These are phyloP conservation scores for Smallanthus sonchifolius DNA, from an alignment of 129 eudicot species.

Conservation along the genomic window DNA sequence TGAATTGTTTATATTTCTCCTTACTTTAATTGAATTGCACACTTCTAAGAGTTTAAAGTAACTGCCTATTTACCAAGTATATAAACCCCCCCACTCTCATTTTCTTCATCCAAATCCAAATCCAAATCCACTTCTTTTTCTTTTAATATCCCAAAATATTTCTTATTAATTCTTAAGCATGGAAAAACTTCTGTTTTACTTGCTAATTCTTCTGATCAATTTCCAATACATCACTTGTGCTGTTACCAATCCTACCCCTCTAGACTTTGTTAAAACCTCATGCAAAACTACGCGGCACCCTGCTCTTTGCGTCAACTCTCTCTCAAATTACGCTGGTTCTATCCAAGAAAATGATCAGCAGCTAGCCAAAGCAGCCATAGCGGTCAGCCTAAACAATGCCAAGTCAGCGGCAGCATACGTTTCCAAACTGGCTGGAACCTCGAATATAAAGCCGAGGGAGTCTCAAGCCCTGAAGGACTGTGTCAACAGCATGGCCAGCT, in stretches of 20 bases:
- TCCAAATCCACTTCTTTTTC: constrained; percentile 2
- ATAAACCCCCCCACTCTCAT: constrained; percentile 5
- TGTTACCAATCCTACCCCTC: constrained; percentile 17
- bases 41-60: not conserved
- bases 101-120: too few relatives aligned
- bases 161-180: constrained; percentile 12
- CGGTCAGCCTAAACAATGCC: too few relatives aligned
- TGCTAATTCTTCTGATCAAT: constrained; percentile 28
- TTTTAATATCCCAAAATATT: not conserved
- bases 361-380: constrained; percentile 57
- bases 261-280: constrained; percentile 47
- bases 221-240: constrained; percentile 16
- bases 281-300: constrained; percentile 66
- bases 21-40: constrained; percentile 13
- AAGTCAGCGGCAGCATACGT: too few relatives aligned
- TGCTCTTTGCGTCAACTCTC: constrained; percentile 47
- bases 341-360: constrained; percentile 43
- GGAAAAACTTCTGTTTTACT: constrained; percentile 35
- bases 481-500: constrained; percentile 44
- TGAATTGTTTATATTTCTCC: not conserved
- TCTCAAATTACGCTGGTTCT: constrained; percentile 37
- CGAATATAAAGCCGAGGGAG: constrained; percentile 43
- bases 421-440: too few relatives aligned
- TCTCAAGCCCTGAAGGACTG: constrained; percentile 56
- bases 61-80: constrained; percentile 7